Percentiles rank a stretch among this genome's conserved stretches.
Conservation (phyloP, 768 basidiomycete genomes). For the Rhizopogon vesiculosus region DNA sequence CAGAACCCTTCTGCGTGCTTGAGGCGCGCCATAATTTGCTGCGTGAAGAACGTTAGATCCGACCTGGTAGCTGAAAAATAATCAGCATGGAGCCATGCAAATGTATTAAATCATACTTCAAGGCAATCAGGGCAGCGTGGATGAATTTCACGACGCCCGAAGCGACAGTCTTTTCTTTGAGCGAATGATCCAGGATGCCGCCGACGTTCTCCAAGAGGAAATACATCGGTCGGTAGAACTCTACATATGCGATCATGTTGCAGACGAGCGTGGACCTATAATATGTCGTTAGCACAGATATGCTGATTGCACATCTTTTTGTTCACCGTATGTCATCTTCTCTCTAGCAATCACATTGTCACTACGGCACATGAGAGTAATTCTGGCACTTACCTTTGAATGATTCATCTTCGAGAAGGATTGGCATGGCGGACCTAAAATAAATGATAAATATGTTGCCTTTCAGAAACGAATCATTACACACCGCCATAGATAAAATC, state of each 20-base stretch:
- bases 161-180: constrained; percentile 39
- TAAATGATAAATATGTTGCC: background rate
- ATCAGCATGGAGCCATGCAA: background rate
- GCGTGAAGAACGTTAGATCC: constrained; percentile 64
- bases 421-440: constrained; percentile 70
- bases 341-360: constrained; percentile 30
- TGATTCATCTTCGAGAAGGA: constrained; percentile 66
- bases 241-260: constrained; percentile 69
- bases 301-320: background rate
- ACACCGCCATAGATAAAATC: constrained; percentile 74
- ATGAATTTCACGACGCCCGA: constrained; percentile 67
- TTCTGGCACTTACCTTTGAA: constrained; percentile 38
- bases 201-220: constrained; percentile 72
- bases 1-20: constrained; percentile 61
- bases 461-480: constrained; percentile 12
- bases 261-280: constrained; percentile 56
- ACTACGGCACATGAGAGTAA: background rate
- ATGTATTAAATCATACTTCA: constrained; percentile 46
- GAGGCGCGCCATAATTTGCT: constrained; percentile 68
- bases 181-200: constrained; percentile 50
- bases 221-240: constrained; percentile 57
- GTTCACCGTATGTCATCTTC: constrained; percentile 55
- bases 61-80: constrained; percentile 48
- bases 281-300: background rate
- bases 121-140: constrained; percentile 47